Percentiles rank a stretch among this genome's conserved stretches.
Evolutionary conservation across 2,329 filamentous ascomycete genomes (phyloP).

Genomic region (Neopestalotiopsis sp.): DNA sequence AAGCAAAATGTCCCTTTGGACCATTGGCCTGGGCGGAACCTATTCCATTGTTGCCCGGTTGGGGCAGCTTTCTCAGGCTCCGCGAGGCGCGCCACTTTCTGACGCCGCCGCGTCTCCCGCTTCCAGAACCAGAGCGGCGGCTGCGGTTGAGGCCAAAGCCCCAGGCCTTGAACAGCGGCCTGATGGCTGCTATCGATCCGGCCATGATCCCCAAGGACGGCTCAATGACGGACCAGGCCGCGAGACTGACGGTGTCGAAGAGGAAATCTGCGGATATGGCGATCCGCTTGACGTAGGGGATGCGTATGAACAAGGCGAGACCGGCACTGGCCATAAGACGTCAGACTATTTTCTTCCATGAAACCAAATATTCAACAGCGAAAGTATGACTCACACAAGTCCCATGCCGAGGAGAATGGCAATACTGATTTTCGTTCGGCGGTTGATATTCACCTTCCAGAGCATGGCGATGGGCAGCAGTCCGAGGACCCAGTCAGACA

Average conservation of each 20-base stretch:
- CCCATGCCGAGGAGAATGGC: constrained; percentile 55
- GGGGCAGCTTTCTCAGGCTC: background rate
- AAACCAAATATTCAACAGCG: background rate
- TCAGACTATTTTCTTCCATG: constrained; percentile 14
- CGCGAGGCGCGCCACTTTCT: background rate
- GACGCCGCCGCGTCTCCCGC: background rate
- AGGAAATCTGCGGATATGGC: constrained; percentile 36
- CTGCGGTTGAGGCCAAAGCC: constrained; percentile 25
- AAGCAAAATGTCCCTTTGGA: background rate
- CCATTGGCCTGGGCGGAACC: background rate
- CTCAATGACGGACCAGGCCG: constrained; percentile 39
- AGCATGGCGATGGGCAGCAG: constrained; percentile 56
- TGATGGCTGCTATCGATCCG: constrained; percentile 36
- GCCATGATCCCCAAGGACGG: constrained; percentile 41
- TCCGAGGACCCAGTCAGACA: constrained; percentile 55
- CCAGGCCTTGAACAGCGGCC: constrained; percentile 37
- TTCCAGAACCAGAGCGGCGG: background rate
- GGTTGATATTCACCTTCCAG: constrained; percentile 55
- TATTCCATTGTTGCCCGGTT: background rate
- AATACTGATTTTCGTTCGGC: constrained; percentile 51
- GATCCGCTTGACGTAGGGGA: constrained; percentile 37
- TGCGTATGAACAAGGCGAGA: constrained; percentile 44
- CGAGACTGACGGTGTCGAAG: constrained; percentile 37
- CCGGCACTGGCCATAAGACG: constrained; percentile 38
- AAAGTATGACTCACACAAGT: constrained; percentile 46